These are phyloP conservation scores for Penicillium freii DNA, from an alignment of 2,329 filamentous ascomycete species.

Conservation along the genomic window DNA sequence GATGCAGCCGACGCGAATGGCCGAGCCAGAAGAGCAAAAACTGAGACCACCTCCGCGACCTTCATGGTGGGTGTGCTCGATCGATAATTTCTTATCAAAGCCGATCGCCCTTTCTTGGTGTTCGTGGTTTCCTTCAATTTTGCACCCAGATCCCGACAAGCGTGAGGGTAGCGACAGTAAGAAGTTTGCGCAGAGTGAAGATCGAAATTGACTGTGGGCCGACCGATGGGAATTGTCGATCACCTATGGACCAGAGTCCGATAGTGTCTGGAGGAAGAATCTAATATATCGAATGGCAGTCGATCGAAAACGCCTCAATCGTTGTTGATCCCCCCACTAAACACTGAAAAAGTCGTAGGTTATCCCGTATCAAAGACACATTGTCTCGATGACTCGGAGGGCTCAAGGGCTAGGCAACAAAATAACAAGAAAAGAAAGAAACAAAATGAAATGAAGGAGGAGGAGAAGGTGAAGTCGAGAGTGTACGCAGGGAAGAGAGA, in stretches of 20 bases:
- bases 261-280: not conserved
- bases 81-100: not conserved
- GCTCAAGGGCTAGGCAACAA: not conserved
- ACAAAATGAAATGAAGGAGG: not conserved
- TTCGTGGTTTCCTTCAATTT: not conserved
- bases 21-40: conserved; percentile 28
- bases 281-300: not conserved
- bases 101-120: not conserved
- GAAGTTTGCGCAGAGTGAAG: not conserved
- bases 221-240: conserved; percentile 11
- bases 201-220: not conserved
- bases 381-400: not conserved
- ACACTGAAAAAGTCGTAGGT: conserved; percentile 2
- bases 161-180: not conserved
- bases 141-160: not conserved
- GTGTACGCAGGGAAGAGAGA: not conserved
- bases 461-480: not conserved
- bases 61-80: conserved; percentile 21
- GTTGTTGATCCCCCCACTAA: conserved; percentile 16
- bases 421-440: conserved; percentile 16
- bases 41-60: conserved; percentile 18
- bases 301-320: not conserved
- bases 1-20: conserved; percentile 24
- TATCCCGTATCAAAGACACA: conserved; percentile 4
- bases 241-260: not conserved